Percentiles rank a stretch among this genome's conserved stretches.
These are phyloP conservation scores for Fusarium pininemorale DNA, from an alignment of 2,329 filamentous ascomycete species.

Conservation along the genomic window DNA sequence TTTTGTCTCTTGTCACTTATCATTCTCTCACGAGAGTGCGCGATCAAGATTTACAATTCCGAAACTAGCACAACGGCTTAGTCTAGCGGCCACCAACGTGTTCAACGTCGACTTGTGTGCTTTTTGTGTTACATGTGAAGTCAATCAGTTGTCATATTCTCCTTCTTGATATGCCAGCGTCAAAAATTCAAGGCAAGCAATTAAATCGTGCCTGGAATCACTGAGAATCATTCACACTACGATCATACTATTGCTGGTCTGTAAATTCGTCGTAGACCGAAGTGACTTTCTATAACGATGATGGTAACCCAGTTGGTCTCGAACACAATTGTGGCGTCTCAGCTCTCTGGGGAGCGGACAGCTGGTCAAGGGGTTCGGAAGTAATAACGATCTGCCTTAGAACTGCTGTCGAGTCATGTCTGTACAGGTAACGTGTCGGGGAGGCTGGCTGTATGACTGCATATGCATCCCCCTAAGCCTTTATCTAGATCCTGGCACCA, in stretches of 20 bases:
- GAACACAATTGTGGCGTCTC: not conserved
- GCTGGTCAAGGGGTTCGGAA: not conserved
- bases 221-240: no score
- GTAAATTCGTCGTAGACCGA: not conserved
- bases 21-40: not conserved
- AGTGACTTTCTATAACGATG: not conserved
- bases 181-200: no score
- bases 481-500: not conserved
- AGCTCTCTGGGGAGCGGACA: not conserved
- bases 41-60: not conserved
- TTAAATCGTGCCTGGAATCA: not conserved
- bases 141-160: not conserved
- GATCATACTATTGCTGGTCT: not conserved
- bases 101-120: not conserved
- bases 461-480: not conserved
- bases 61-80: not conserved
- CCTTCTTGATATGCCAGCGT: not conserved
- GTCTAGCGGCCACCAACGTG: not conserved
- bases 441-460: not conserved
- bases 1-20: not conserved
- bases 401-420: not conserved
- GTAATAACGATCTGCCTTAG: not conserved
- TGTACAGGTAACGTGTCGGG: not conserved
- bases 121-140: not conserved
- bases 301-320: not conserved